Conservation (phyloP, 2,329 filamentous ascomycete species). For the Colletotrichum simmondsii region DNA sequence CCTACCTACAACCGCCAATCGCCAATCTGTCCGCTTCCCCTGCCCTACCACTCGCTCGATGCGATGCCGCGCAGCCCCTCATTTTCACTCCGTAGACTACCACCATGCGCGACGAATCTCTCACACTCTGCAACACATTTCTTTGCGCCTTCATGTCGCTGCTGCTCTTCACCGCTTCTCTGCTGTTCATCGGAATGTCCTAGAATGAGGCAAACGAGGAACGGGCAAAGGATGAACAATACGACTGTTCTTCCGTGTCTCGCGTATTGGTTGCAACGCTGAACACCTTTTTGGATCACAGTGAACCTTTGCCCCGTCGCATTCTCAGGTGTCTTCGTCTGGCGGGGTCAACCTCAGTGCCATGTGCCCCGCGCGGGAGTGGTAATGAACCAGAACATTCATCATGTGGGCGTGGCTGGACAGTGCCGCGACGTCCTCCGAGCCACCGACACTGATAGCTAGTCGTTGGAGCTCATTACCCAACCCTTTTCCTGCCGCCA, state of each 20-base stretch:
- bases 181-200: neutral
- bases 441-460: neutral
- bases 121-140: slow-evolving; percentile 5
- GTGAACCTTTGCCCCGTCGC: neutral
- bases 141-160: slow-evolving; percentile 14
- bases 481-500: neutral
- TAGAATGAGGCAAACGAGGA: slow-evolving; percentile 5
- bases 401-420: slow-evolving; percentile 22
- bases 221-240: neutral
- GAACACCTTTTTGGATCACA: slow-evolving; percentile 6
- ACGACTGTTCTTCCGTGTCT: slow-evolving; percentile 28
- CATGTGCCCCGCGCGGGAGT: slow-evolving; percentile 23
- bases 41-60: slow-evolving; percentile 12
- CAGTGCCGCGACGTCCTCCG: slow-evolving; percentile 2
- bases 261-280: slow-evolving; percentile 33
- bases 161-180: slow-evolving; percentile 25
- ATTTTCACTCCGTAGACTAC: slow-evolving; percentile 6
- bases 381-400: slow-evolving; percentile 10
- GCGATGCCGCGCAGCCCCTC: slow-evolving; percentile 40
- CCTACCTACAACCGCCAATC: slow-evolving; percentile 17
- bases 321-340: slow-evolving; percentile 3
- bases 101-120: slow-evolving; percentile 16
- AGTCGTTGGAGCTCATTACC: slow-evolving; percentile 17
- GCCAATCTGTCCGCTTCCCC: neutral
- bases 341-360: slow-evolving; percentile 28